Conservation (phyloP, 805 yeast species). For the Sugiyamaella chiloensis region DNA sequence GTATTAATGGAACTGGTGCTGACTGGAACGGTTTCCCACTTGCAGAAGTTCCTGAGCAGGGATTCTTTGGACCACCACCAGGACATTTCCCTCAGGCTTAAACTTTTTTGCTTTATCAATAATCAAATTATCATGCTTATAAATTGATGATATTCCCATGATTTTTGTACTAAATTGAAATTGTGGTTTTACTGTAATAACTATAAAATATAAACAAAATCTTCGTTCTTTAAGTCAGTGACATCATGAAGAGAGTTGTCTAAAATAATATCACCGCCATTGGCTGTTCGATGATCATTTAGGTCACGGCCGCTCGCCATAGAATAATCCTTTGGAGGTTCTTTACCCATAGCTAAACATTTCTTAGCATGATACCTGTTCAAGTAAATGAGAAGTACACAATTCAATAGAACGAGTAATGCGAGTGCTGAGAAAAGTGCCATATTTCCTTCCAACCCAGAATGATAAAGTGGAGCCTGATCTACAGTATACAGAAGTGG, state of each 20-base stretch:
- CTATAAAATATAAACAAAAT: slow-evolving; percentile 24
- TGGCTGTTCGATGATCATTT: neutral
- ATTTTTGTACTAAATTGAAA: too few species aligned
- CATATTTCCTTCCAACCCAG: slow-evolving; percentile 16
- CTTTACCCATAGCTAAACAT: slow-evolving; percentile 17
- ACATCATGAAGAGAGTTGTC: slow-evolving; percentile 16
- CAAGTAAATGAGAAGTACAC: slow-evolving; percentile 1
- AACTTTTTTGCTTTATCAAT: too few species aligned
- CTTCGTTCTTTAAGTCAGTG: slow-evolving; percentile 16
- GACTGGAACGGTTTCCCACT: neutral
- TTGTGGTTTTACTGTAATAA: too few species aligned
- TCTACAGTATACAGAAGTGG: slow-evolving; percentile 62
- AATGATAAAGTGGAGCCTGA: slow-evolving; percentile 48
- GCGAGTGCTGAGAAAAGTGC: slow-evolving; percentile 12
- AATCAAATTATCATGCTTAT: too few species aligned
- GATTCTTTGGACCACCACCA: slow-evolving; percentile 33
- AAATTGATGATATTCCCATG: too few species aligned
- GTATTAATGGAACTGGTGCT: neutral
- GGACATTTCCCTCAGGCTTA: slow-evolving; percentile 15
- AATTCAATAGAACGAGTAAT: slow-evolving; percentile 2
- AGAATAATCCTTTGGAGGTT: slow-evolving; percentile 13
- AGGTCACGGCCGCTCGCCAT: slow-evolving; percentile 5
- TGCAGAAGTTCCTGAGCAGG: slow-evolving; percentile 26
- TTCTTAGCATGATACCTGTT: slow-evolving; percentile 14
- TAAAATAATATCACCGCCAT: neutral